Conservation (phyloP, 2,329 filamentous ascomycete species). For the Fusarium keratoplasticum region DNA sequence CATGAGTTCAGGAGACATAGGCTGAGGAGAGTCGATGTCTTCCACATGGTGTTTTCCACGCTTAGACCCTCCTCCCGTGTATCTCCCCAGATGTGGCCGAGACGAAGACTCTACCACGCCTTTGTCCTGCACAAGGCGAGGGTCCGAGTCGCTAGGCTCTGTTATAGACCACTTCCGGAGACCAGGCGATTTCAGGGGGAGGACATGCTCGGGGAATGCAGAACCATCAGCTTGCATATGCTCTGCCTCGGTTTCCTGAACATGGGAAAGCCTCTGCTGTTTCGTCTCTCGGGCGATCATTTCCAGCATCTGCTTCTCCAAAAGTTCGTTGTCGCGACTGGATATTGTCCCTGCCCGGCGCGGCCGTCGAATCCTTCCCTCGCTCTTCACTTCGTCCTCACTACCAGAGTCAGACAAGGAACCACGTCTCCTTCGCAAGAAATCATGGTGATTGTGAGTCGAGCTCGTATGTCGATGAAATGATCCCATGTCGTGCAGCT, state of each 20-base stretch:
- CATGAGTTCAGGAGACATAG: slow-evolving; percentile 65
- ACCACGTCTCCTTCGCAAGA: slow-evolving; percentile 60
- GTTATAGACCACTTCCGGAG: slow-evolving; percentile 52
- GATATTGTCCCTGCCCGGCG: slow-evolving; percentile 60
- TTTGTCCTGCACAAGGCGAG: slow-evolving; percentile 40
- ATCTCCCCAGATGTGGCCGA: slow-evolving; percentile 48
- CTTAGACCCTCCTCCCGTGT: slow-evolving; percentile 63
- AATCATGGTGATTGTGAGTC: slow-evolving; percentile 62
- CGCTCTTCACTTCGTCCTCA: slow-evolving; percentile 58
- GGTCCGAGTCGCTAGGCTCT: slow-evolving; percentile 57
- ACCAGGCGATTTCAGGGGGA: slow-evolving; percentile 45
- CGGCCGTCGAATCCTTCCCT: slow-evolving; percentile 48
- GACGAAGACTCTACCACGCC: slow-evolving; percentile 36
- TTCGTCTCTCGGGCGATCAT: slow-evolving; percentile 66
- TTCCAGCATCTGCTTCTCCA: slow-evolving; percentile 72
- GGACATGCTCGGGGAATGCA: slow-evolving; percentile 47
- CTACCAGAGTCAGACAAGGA: slow-evolving; percentile 72
- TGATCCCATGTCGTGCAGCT: slow-evolving; percentile 66
- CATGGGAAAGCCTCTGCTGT: slow-evolving; percentile 51
- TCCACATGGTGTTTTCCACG: slow-evolving; percentile 53
- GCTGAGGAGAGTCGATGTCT: slow-evolving; percentile 59
- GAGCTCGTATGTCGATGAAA: slow-evolving; percentile 66
- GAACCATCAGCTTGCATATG: slow-evolving; percentile 50
- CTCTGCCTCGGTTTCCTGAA: slow-evolving; percentile 48
- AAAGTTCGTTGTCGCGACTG: slow-evolving; percentile 61